phyloP scores from a whole-genome alignment of 352 stramenopile genomes.

The Phytophthora citricola region DNA sequence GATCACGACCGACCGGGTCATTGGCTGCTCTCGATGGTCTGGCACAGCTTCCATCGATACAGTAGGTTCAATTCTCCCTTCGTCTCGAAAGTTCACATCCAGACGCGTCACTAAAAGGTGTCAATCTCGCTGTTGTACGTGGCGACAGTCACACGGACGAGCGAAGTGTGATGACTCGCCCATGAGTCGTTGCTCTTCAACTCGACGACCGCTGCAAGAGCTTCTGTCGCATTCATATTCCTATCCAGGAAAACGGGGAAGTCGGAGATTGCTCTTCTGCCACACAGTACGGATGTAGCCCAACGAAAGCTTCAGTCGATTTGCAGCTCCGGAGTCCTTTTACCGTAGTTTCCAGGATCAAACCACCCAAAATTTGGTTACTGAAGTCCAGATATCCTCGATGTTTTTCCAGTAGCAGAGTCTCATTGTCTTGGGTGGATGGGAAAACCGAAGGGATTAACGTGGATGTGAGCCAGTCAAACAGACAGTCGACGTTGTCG shows the following conservation, averaged over 20 bases:
- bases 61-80: too few relatives aligned
- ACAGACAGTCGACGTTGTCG: slow-evolving; percentile 29
- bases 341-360: slow-evolving; percentile 32
- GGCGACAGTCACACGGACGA: too few relatives aligned
- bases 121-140: too few relatives aligned
- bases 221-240: not conserved
- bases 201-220: not conserved
- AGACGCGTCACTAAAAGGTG: too few relatives aligned
- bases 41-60: too few relatives aligned
- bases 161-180: not conserved
- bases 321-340: not conserved
- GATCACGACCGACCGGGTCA: too few relatives aligned
- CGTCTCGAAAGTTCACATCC: too few relatives aligned
- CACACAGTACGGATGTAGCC: not conserved
- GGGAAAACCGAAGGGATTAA: slow-evolving; percentile 45
- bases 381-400: slow-evolving; percentile 29
- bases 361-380: slow-evolving; percentile 44
- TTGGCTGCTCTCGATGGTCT: too few relatives aligned
- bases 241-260: not conserved
- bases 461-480: slow-evolving; percentile 44
- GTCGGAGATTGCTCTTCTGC: too few relatives aligned
- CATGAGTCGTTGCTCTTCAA: not conserved
- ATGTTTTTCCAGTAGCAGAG: slow-evolving; percentile 27
- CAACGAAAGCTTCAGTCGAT: not conserved
- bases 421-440: slow-evolving; percentile 44